A percentile compares a stretch with the other conserved stretches of the same genome.
phyloP scores from a whole-genome alignment of 2,329 filamentous ascomycete species.

The Didymella sp. region DNA sequence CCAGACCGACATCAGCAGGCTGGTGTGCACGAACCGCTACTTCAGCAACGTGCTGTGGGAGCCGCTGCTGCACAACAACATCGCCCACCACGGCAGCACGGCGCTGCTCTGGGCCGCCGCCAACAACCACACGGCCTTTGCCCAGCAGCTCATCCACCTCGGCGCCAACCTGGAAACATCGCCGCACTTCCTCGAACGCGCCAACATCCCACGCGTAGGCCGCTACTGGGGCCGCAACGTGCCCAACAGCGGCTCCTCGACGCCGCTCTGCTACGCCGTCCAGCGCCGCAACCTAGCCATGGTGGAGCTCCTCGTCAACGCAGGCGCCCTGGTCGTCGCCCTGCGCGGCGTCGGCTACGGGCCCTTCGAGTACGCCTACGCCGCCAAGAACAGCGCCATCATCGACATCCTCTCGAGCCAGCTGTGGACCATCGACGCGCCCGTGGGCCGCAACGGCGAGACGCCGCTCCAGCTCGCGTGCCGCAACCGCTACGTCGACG shows the following conservation, averaged over 20 bases:
- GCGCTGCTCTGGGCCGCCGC: slow-evolving; percentile 20
- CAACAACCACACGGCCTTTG: slow-evolving; percentile 18
- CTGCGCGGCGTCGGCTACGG: slow-evolving; percentile 10
- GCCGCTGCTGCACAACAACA: slow-evolving; percentile 18
- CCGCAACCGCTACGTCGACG: slow-evolving; percentile 19
- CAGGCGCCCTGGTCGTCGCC: slow-evolving; percentile 16
- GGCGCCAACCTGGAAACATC: slow-evolving; percentile 19
- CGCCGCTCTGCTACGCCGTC: slow-evolving; percentile 17
- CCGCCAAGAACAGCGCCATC: slow-evolving; percentile 12
- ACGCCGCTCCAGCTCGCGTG: slow-evolving; percentile 17
- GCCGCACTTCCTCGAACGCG: slow-evolving; percentile 13
- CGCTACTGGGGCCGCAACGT: slow-evolving; percentile 22
- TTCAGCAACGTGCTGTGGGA: slow-evolving; percentile 19
- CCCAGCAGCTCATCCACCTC: slow-evolving; percentile 11
- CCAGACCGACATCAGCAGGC: slow-evolving; percentile 20
- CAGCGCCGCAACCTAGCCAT: slow-evolving; percentile 20
- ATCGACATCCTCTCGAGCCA: slow-evolving; percentile 13
- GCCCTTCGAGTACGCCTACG: slow-evolving; percentile 17
- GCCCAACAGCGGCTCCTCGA: slow-evolving; percentile 13
- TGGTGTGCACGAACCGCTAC: slow-evolving; percentile 19
- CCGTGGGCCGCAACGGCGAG: slow-evolving; percentile 18
- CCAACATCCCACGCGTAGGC: slow-evolving; percentile 13
- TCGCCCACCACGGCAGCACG: slow-evolving; percentile 20
- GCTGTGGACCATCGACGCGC: slow-evolving; percentile 14
- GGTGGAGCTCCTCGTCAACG: slow-evolving; percentile 16